Base-by-base conservation (phyloP, 345 rosid genomes). In the Camelina neglecta region DNA sequence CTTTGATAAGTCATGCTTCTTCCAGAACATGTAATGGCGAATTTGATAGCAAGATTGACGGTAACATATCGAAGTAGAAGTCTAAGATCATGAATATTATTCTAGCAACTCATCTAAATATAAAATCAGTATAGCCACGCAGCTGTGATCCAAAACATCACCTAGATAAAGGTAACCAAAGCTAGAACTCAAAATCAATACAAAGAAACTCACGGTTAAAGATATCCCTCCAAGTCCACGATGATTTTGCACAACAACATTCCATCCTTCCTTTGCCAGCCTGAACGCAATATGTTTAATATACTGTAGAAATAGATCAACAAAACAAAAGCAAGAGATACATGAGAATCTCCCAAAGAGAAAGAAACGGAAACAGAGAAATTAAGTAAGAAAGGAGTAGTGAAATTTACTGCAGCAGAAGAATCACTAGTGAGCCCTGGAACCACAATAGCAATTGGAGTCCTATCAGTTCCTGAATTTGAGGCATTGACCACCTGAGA, bases 181-280 rank as follows among this genome's bases (percentile, higher is more conserved):
- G 0, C 4, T 3, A 62, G 9, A 42, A 42, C 7, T 3, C 12
- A 10, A 8, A 5, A 44, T 5, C 18, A 11, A 16, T 8, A 44
- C 44, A 12, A 58, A 44, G 45, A 53, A 71, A 80, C 96, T 91
- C 81, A 92, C 97, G 26, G 97, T 92, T 72, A 93, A 75, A 55
- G 97, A 90, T 61, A 93, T 89, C 11, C 96, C 98, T 11, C 96
- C 97, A 51, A 91, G 79, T 74, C 98, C 98, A 62, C 95, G 85
- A 65, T 93, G 98, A 79, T 93, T 93, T 87, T 86, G 82, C 33
- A 93, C 89, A 72, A 91, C 97, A 83, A 90, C 92, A 77, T 91
- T 87, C 93, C 92, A 86, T 65, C 98, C 95, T 11, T 51, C 76
- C 73, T 80, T 90, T 9, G 93, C 96, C 31, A 83, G 83, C 70